Conservation (phyloP, 768 basidiomycete genomes). For the Termitomyces sp. region DNA sequence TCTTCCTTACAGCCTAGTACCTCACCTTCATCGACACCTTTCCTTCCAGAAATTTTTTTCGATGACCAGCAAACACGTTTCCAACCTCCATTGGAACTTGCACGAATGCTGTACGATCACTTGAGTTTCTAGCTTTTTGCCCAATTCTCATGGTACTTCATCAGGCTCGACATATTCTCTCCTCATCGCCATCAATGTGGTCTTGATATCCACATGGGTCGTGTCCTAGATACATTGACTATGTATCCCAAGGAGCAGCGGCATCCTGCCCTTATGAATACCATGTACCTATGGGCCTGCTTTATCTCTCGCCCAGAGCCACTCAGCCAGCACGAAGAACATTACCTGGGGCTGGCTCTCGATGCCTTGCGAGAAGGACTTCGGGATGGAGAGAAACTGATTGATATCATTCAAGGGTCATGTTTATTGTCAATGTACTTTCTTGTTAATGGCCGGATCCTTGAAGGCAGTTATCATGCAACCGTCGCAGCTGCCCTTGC, state of each 20-base stretch:
- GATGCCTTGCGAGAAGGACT: conserved; percentile 62
- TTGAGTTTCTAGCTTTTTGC: conserved; percentile 2
- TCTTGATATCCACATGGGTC: conserved; percentile 62
- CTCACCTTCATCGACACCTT: conserved; percentile 49
- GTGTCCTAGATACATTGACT: conserved; percentile 55
- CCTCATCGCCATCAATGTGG: conserved; percentile 74
- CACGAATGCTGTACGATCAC: conserved; percentile 56
- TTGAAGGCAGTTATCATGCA: conserved; percentile 78
- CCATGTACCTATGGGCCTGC: conserved; percentile 81
- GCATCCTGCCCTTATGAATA: conserved; percentile 73
- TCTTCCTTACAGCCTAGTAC: conserved; percentile 35
- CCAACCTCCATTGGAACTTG: conserved; percentile 52
- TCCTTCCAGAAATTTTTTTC: conserved; percentile 41
- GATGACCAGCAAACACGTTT: conserved; percentile 44
- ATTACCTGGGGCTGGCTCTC: conserved; percentile 62
- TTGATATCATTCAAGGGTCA: conserved; percentile 75
- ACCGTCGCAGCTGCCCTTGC: conserved; percentile 70
- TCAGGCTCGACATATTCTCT: conserved; percentile 69
- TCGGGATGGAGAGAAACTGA: conserved; percentile 42
- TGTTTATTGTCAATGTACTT: conserved; percentile 75
- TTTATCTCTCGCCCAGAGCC: conserved; percentile 70
- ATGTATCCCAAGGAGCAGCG: conserved; percentile 53
- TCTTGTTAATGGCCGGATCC: conserved; percentile 65
- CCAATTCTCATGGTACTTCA: conserved; percentile 10
- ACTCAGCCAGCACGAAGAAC: conserved; percentile 65